Evolutionary conservation across 2,329 filamentous ascomycete species (phyloP), one percentile per base, ranked within the genome.

Genomic region (Fusarium cyanostomum): DNA sequence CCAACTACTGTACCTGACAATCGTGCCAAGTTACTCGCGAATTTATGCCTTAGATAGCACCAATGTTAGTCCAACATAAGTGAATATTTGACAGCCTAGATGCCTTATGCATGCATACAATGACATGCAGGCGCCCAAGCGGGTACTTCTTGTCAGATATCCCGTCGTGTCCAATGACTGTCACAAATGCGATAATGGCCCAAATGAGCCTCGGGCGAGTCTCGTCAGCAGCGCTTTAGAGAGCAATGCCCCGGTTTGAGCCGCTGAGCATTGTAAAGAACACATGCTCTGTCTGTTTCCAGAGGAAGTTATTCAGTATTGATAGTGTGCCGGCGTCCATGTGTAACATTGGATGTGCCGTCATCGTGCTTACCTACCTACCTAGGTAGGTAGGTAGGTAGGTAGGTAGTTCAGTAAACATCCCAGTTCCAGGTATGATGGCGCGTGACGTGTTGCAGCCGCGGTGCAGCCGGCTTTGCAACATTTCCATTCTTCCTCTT

Each of bases 401-500:
- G n/a, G n/a, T n/a, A n/a, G n/a, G n/a, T n/a, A n/a, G n/a, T n/a
- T 26, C 43, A 34, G 28, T 12, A 34, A 34, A 34, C 43, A 33
- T 18, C 18, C 30, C 43, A 34, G 30, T n/a, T 46, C 30, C 43
- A 46, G 43, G 28, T 21, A 46, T 46, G 42, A 48, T 48, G 34
- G 41, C 58, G 58, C 58, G 55, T 62, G 55, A 62, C 50, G 50
- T 42, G 39, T 35, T 55, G 43, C 33, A 45, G 56, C 45, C 50
- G 58, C 26, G 55, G 42, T 54, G 43, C 28, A 50, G 51, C 35
- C 46, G 39, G 49, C 21, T 50, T 16, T 59, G 34, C 28, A 52
- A 48, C 37, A 34, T 31, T 33, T 42, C 21, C n/a, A n/a, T n/a
- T 44, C 34, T 37, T 44, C 41, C 46, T 39, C 41, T 46, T 16